A percentile compares a stretch with the other conserved stretches of the same genome.
These are phyloP conservation scores for Neostapfia colusana DNA, from an alignment of 176 grass and related monocot species.

Conservation along the genomic window DNA sequence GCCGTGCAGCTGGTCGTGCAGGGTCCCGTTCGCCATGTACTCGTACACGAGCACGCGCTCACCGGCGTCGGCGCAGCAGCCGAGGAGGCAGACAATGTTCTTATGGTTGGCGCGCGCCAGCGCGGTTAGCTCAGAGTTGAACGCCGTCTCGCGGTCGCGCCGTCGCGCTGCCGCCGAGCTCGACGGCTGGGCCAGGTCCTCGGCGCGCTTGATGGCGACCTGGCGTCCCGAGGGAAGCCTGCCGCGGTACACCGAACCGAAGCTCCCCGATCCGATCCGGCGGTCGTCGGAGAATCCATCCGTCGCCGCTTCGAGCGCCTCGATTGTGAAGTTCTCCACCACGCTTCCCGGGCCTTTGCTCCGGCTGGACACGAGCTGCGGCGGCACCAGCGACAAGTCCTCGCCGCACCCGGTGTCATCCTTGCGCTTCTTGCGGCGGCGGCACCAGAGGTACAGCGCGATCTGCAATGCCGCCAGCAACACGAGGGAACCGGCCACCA, in stretches of 20 bases:
- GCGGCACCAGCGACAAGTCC: constrained; percentile 3
- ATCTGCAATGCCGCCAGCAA: constrained; percentile 35
- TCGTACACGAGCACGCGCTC: constrained; percentile 86
- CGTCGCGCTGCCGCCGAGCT: constrained; percentile 47
- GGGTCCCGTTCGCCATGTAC: constrained; percentile 82
- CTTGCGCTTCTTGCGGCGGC: neutral
- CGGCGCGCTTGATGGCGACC: constrained; percentile 64
- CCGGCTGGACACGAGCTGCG: constrained; percentile 17
- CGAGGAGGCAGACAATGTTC: constrained; percentile 85
- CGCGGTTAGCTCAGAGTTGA: constrained; percentile 75
- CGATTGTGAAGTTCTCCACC: constrained; percentile 59
- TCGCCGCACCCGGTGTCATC: neutral
- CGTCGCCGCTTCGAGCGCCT: constrained; percentile 53
- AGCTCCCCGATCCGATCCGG: constrained; percentile 78
- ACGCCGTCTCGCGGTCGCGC: constrained; percentile 68
- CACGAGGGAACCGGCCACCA: constrained; percentile 7
- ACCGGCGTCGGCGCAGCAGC: constrained; percentile 66
- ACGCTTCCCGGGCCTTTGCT: constrained; percentile 46
- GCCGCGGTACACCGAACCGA: constrained; percentile 88
- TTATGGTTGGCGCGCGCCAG: constrained; percentile 84
- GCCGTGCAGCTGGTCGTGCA: constrained; percentile 85
- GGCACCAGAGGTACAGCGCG: constrained; percentile 22
- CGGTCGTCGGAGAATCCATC: constrained; percentile 59
- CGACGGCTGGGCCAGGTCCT: constrained; percentile 39
- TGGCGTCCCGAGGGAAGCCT: constrained; percentile 42